Evolutionary conservation across 768 basidiomycete genomes (phyloP).

Genomic region (Cystofilobasidium capitatum): DNA sequence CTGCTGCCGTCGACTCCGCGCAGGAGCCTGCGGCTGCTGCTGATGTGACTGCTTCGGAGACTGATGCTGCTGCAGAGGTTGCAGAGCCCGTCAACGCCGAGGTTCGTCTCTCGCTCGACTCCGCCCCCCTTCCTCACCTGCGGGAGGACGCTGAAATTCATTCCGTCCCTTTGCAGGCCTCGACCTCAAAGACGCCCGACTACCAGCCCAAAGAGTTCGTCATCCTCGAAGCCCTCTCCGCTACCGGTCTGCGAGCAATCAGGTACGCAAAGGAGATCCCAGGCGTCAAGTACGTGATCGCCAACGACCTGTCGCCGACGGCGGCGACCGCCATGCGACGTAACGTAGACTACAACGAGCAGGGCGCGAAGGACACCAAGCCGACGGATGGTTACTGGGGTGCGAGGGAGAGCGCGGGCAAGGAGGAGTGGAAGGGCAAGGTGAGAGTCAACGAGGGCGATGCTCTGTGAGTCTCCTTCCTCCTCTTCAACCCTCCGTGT

Average conservation of each 20-base stretch:
- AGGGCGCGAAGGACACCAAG: conserved; percentile 40
- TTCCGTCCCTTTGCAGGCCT: background rate
- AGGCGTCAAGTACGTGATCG: conserved; percentile 78
- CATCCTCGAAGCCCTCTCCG: conserved; percentile 85
- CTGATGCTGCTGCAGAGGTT: background rate
- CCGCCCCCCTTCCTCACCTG: background rate
- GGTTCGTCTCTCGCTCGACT: background rate
- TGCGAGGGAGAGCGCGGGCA: conserved; percentile 13
- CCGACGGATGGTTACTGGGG: background rate
- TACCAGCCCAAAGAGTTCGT: conserved; percentile 59
- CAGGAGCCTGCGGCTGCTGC: background rate
- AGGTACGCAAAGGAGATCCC: conserved; percentile 97
- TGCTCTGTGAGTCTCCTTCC: conserved; percentile 58
- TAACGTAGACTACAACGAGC: conserved; percentile 72
- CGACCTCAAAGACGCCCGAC: conserved; percentile 33
- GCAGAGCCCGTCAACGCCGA: background rate
- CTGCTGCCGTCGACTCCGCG: background rate
- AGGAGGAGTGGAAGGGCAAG: conserved; percentile 42
- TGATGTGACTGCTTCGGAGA: background rate
- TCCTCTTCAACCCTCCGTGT: background rate
- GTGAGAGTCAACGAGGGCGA: conserved; percentile 84
- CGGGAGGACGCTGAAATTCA: no score
- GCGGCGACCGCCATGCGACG: conserved; percentile 76
- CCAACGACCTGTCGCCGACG: conserved; percentile 78
- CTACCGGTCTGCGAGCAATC: conserved; percentile 88